phyloP scores from a whole-genome alignment of 2,329 filamentous ascomycete species.

The Ophiosphaerella korrae region DNA sequence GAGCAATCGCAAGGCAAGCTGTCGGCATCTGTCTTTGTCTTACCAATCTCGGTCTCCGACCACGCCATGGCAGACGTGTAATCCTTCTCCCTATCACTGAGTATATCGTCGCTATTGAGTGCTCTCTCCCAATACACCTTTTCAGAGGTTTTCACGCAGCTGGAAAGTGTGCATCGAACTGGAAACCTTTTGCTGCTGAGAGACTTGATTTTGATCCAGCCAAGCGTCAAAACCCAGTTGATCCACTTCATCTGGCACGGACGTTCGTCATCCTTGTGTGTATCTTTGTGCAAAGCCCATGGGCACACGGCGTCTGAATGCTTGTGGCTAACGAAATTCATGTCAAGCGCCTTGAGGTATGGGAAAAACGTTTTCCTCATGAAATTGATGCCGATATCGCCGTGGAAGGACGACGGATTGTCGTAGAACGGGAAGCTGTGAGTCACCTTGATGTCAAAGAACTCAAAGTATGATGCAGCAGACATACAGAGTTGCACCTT shows the following conservation, averaged over 20 bases:
- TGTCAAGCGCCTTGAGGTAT: conserved; percentile 13
- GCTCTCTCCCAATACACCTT: conserved; percentile 12
- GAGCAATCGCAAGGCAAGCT: conserved; percentile 9
- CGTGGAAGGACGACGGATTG: neutral
- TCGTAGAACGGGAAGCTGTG: neutral
- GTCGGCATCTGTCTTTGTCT: neutral
- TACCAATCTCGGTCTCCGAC: neutral
- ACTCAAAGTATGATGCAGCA: conserved; percentile 12
- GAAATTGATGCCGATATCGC: neutral
- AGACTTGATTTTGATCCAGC: neutral
- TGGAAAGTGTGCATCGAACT: conserved; percentile 5
- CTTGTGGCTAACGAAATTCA: conserved; percentile 26
- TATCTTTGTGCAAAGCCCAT: conserved; percentile 4
- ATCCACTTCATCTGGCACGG: conserved; percentile 25
- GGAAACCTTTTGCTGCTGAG: neutral
- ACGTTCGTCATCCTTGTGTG: neutral
- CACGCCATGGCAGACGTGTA: neutral
- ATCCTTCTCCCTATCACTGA: conserved; percentile 1
- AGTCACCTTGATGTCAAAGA: conserved; percentile 5
- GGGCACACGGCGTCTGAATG: conserved; percentile 17
- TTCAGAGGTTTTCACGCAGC: conserved; percentile 18
- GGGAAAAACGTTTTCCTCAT: neutral
- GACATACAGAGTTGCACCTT: conserved; percentile 18
- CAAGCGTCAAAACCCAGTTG: conserved; percentile 14
- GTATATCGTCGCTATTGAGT: conserved; percentile 1